Percentiles rank a stretch among this genome's conserved stretches.
phyloP scores from a whole-genome alignment of 2,329 filamentous ascomycete species.

The Tolypocladium tropicale region DNA sequence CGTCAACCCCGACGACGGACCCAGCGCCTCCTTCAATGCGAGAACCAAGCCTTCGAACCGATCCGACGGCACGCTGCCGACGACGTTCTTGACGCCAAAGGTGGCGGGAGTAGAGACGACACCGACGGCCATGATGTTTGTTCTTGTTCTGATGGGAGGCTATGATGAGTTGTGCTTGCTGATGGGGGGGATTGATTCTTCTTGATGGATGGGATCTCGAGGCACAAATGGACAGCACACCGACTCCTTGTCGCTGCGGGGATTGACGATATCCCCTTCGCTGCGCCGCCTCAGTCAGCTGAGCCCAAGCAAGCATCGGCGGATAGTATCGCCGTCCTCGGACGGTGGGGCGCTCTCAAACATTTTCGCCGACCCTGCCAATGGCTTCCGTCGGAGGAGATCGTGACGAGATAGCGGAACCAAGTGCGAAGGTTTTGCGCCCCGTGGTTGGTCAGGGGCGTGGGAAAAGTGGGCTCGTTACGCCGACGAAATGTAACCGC shows the following conservation, averaged over 20 bases:
- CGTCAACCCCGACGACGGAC: conserved; percentile 70
- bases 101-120: conserved; percentile 16
- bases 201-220: not conserved
- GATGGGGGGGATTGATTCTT: not conserved
- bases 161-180: not conserved
- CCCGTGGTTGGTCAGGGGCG: not conserved
- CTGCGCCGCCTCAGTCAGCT: conserved; percentile 10
- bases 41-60: conserved; percentile 61
- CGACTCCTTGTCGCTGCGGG: conserved; percentile 13
- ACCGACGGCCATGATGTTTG: conserved; percentile 23
- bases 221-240: conserved; percentile 13
- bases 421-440: not conserved
- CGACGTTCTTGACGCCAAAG: conserved; percentile 10
- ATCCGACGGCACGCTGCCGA: conserved; percentile 21
- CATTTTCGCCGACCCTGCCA: not conserved
- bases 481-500: not conserved
- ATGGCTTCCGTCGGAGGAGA: not conserved
- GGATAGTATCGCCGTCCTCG: conserved; percentile 17
- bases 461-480: not conserved
- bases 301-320: conserved; percentile 12
- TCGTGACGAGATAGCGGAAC: not conserved
- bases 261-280: conserved; percentile 8
- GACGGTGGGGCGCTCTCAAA: conserved; percentile 14
- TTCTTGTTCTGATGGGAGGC: conserved; percentile 1
- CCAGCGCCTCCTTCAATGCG: conserved; percentile 64